Evolutionary conservation across 2,329 filamentous ascomycete genomes (phyloP), one percentile per base, ranked within the genome.

Genomic region (Cercospora sp.): DNA sequence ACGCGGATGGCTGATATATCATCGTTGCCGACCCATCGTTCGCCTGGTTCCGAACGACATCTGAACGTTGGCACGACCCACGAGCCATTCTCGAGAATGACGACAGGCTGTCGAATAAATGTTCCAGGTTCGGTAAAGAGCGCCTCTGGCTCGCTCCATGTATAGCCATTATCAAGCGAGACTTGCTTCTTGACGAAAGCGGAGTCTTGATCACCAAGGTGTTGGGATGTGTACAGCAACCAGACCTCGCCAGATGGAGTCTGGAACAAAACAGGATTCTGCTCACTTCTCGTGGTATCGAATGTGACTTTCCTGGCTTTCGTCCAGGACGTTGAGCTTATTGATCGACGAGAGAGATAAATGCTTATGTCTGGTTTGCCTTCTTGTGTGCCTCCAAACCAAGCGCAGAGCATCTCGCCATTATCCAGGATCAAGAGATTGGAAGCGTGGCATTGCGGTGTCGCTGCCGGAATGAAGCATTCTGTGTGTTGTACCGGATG

Each of bases 281-380:
- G 69, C 42, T 70, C 69, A 30, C 69, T 70, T 33, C 69, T 39
- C 13, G 61, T 67, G 18, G 55, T 68, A 18, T 70, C 69, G 42
- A 69, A 70, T 8, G 69, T 70, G 16, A 60, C 67, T 45, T 64
- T 60, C 53, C 57, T 26, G 10, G 67, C 69, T 36, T 67, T 55
- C 3, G 69, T 67, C 69, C 69, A 70, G 18, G 65, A 33, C 16
- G 53, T 51, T 16, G 67, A 55, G 9, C 8, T 23, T 10, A 18
- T 33, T 16, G 61, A 18, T 23, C 45, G 26, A 31, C 69, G 64
- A 36, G 69, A 61, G 18, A 69, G 62, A 53, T 69, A 70, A 26
- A 70, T 70, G 64, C 69, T 70, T 31, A 69, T 70, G n/a, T 70
- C 69, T 20, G 65, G 62, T 63, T 69, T 69, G 45, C 69, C 69